Evolutionary conservation across 805 yeast species (phyloP), one percentile per base, ranked within the genome.

Genomic region (Isabelozyma pseudorhagii): DNA sequence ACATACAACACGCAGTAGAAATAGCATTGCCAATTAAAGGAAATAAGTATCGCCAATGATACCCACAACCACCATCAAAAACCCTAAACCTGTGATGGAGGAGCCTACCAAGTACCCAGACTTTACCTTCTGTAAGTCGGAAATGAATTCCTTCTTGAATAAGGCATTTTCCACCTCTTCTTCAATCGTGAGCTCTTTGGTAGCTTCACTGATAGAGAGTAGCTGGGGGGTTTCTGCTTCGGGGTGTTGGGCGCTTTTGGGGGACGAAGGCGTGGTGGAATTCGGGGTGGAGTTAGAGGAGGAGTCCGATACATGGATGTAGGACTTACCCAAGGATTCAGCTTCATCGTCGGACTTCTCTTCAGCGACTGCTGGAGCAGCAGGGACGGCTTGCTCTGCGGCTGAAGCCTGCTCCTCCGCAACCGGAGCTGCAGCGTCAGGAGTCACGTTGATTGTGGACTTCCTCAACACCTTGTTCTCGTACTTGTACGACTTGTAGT

Each of bases 31-130:
- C 10, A 11, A 46, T 54, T 49, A 57, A 45, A 55, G 52, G 44
- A 59, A 48, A 46, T 52, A 58, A 41, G 48, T 58, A 59, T 84
- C 89, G 10, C 89, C 89, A 49, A 79, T 59, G 47, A 81, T 72
- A 11, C 89, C 89, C 53, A 84, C 61, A 9, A 74, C 58, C 18
- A 84, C 74, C 46, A 84, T 62, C 5, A 75, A 60, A 47, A 82
- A 77, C 0, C 83, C 78, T 10, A 68, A 52, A 8, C 78, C 77
- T 14, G 79, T 61, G 34, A 82, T 56, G 13, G 63, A 66, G 8
- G 77, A 66, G 3, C 80, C 77, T 25, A 70, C 56, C 28, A 62
- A 48, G 60, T 78, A 78, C 9, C 74, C 72, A 1, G 62, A 47
- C 47, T 66, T 63, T 27, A 81, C 51, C 5, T 53, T 54, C 31